These are phyloP conservation scores for Solanum corneliomulleri DNA, from an alignment of 257 asterid genomes.

Conservation along the genomic window DNA sequence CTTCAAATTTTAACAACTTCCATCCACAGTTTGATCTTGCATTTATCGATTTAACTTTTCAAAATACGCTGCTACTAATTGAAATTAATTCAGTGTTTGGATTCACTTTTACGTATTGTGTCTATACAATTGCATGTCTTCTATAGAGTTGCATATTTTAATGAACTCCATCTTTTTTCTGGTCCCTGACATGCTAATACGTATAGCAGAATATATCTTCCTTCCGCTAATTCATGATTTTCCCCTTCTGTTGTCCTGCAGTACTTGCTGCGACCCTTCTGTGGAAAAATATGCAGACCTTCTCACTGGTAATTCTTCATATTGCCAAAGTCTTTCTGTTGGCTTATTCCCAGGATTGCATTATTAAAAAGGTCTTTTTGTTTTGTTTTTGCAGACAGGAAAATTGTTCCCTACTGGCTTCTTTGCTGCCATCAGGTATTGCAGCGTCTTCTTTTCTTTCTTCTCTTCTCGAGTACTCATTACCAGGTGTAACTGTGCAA, in stretches of 20 bases:
- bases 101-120: not conserved
- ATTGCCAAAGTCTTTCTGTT: not conserved
- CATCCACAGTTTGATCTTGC: not conserved
- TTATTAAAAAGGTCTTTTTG: not conserved
- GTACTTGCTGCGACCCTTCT: conserved; percentile 55
- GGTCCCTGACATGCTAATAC: not conserved
- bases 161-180: not conserved
- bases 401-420: conserved; percentile 59
- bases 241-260: conserved; percentile 23
- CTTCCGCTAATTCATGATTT: not conserved
- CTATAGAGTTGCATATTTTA: not conserved
- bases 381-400: conserved; percentile 25
- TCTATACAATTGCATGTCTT: not conserved
- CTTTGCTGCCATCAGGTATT: conserved; percentile 60
- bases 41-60: not conserved
- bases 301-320: conserved; percentile 45
- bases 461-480: not conserved
- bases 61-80: not conserved
- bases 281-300: conserved; percentile 58
- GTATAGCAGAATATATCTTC: not conserved
- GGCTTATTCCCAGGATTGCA: not conserved
- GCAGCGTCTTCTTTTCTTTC: not conserved
- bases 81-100: not conserved
- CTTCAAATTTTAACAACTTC: not conserved
- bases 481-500: not conserved